Conservation (phyloP, 1,139 yeast species). For the Candida pseudoviswanathii region DNA sequence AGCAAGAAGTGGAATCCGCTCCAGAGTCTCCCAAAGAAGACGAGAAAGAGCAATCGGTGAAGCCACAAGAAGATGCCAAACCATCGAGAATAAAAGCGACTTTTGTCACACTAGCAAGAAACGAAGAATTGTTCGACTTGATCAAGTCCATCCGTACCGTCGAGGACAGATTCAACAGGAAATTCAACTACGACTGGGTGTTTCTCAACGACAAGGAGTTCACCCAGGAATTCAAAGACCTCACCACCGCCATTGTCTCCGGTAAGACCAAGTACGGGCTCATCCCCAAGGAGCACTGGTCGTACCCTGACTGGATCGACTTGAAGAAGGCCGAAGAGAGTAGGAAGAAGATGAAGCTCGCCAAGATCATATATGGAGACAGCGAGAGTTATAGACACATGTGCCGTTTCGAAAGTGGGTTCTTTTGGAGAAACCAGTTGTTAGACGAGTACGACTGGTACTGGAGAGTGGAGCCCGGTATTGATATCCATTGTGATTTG, state of each 20-base stretch:
- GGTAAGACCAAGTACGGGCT: slow-evolving; percentile 68
- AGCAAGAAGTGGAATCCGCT: background rate
- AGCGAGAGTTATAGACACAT: slow-evolving; percentile 72
- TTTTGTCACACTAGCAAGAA: slow-evolving; percentile 79
- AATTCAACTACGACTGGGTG: slow-evolving; percentile 90
- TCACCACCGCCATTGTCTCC: slow-evolving; percentile 51
- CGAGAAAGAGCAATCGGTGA: too few species aligned
- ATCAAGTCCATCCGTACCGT: slow-evolving; percentile 66
- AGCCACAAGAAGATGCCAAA: background rate
- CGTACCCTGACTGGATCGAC: slow-evolving; percentile 39
- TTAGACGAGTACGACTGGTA: slow-evolving; percentile 78
- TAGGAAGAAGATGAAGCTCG: slow-evolving; percentile 73
- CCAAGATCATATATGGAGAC: slow-evolving; percentile 79
- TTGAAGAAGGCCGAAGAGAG: slow-evolving; percentile 49
- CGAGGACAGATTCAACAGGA: slow-evolving; percentile 85
- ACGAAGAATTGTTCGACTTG: slow-evolving; percentile 71
- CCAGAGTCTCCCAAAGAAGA: background rate
- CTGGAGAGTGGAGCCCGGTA: slow-evolving; percentile 94
- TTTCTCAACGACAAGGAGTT: slow-evolving; percentile 81
- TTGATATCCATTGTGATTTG: slow-evolving; percentile 83
- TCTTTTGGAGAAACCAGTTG: slow-evolving; percentile 73
- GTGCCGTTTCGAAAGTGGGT: slow-evolving; percentile 76
- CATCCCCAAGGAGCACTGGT: slow-evolving; percentile 69
- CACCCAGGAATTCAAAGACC: slow-evolving; percentile 56
- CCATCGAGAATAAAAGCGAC: slow-evolving; percentile 65